phyloP scores from a whole-genome alignment of 768 basidiomycete genomes.

The Termitomyces sp. region DNA sequence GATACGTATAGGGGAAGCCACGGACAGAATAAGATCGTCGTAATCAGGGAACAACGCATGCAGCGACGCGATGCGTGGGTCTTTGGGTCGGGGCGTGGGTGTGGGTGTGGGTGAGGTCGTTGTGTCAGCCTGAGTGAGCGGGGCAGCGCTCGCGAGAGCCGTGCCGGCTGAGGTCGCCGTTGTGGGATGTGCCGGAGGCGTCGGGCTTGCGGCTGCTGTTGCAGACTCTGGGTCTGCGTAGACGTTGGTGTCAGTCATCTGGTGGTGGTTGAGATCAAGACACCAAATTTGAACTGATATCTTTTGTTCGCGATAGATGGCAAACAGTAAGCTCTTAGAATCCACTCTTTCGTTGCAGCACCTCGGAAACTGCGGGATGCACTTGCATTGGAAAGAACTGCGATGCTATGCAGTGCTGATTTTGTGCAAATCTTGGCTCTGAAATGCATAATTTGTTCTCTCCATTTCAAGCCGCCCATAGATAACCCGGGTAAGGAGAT shows the following conservation, averaged over 20 bases:
- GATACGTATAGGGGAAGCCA: slow-evolving; percentile 1
- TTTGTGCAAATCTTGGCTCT: too few relatives aligned
- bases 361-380: too few relatives aligned
- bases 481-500: not conserved
- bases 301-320: too few relatives aligned
- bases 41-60: slow-evolving; percentile 77
- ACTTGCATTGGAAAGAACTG: too few relatives aligned
- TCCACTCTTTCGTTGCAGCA: too few relatives aligned
- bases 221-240: not conserved
- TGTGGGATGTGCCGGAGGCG: not conserved
- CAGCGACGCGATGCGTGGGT: slow-evolving; percentile 50
- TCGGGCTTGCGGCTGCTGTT: not conserved
- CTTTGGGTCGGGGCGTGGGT: slow-evolving; percentile 8
- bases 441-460: too few relatives aligned
- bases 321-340: too few relatives aligned
- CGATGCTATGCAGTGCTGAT: too few relatives aligned
- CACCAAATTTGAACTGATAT: too few relatives aligned
- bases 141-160: too few relatives aligned
- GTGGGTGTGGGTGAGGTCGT: not conserved
- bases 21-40: slow-evolving; percentile 65
- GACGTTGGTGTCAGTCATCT: slow-evolving; percentile 10
- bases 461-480: not conserved
- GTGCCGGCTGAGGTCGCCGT: not conserved
- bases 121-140: not conserved
- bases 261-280: slow-evolving; percentile 7